phyloP scores from a whole-genome alignment of 805 yeast genomes.

The Zygosaccharomyces pseudorouxii region DNA sequence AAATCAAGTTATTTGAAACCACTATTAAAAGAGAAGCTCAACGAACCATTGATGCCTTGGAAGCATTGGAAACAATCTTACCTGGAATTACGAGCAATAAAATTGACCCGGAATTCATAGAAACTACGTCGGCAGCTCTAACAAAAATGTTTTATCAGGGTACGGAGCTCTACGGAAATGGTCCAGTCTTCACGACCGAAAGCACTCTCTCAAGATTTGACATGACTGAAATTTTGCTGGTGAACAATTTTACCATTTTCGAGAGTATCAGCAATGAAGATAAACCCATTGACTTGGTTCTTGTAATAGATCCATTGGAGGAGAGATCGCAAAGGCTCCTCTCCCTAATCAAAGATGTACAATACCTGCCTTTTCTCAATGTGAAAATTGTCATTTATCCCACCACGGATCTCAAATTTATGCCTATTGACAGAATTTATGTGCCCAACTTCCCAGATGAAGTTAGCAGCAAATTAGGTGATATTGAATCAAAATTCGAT shows the following conservation, averaged over 20 bases:
- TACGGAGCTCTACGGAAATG: slow-evolving; percentile 21
- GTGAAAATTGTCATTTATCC: slow-evolving; percentile 59
- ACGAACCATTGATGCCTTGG: slow-evolving; percentile 40
- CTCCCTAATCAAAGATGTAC: slow-evolving; percentile 43
- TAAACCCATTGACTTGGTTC: slow-evolving; percentile 49
- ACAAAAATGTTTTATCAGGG: slow-evolving; percentile 42
- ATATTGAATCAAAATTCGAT: slow-evolving; percentile 24
- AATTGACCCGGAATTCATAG: slow-evolving; percentile 43
- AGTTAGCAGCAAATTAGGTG: slow-evolving; percentile 29
- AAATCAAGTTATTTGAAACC: slow-evolving; percentile 33
- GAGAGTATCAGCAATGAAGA: slow-evolving; percentile 22
- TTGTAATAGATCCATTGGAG: slow-evolving; percentile 67
- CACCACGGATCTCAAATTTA: slow-evolving; percentile 36
- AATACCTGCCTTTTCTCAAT: slow-evolving; percentile 46
- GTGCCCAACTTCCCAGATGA: slow-evolving; percentile 38
- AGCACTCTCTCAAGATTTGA: slow-evolving; percentile 46
- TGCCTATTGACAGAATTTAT: slow-evolving; percentile 58
- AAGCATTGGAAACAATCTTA: slow-evolving; percentile 23
- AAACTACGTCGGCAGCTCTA: slow-evolving; percentile 41
- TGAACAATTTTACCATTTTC: slow-evolving; percentile 21
- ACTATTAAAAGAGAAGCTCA: slow-evolving; percentile 45
- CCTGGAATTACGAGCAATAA: slow-evolving; percentile 17
- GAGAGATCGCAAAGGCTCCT: slow-evolving; percentile 63
- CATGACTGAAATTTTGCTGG: slow-evolving; percentile 30
- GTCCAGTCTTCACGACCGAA: slow-evolving; percentile 40